A percentile compares a stretch with the other conserved stretches of the same genome.
These are phyloP conservation scores for Paramecium sonneborni DNA, from an alignment of 73 alveolate genomes.

Conservation along the genomic window DNA sequence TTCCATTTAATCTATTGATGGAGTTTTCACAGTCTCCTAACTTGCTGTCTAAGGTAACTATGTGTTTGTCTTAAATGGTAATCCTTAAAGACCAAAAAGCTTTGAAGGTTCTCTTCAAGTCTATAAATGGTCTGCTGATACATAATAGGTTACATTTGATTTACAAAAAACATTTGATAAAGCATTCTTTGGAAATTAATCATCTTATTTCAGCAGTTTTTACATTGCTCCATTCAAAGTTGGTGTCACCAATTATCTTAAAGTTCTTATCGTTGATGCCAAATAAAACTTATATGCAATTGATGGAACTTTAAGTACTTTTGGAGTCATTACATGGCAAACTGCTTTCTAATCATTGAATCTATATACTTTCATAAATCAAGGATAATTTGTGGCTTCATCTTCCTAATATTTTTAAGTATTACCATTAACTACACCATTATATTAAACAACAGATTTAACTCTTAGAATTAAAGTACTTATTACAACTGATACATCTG, in stretches of 20 bases:
- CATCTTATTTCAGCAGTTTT: not conserved
- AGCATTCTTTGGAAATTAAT: not conserved
- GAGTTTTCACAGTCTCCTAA: not conserved
- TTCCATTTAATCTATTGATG: not conserved
- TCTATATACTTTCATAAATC: not conserved
- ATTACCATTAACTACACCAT: not conserved
- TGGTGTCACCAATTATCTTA: not conserved
- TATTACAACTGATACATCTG: not conserved
- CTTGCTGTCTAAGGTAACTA: not conserved
- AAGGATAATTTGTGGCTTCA: conserved; percentile 2
- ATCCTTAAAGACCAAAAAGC: not conserved
- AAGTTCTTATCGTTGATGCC: not conserved
- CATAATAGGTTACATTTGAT: not conserved
- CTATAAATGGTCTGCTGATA: not conserved
- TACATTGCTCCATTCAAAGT: not conserved
- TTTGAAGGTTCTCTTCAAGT: not conserved
- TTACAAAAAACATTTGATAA: not conserved
- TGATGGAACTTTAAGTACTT: not conserved
- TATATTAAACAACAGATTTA: not conserved
- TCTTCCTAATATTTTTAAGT: not conserved
- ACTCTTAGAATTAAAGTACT: not conserved
- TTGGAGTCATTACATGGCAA: not conserved
- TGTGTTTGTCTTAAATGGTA: not conserved
- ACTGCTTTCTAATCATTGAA: not conserved
- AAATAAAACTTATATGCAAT: not conserved